Evolutionary conservation across 805 yeast genomes (phyloP), one percentile per base, ranked within the genome.

Genomic region (Monosporozyma aerobia): DNA sequence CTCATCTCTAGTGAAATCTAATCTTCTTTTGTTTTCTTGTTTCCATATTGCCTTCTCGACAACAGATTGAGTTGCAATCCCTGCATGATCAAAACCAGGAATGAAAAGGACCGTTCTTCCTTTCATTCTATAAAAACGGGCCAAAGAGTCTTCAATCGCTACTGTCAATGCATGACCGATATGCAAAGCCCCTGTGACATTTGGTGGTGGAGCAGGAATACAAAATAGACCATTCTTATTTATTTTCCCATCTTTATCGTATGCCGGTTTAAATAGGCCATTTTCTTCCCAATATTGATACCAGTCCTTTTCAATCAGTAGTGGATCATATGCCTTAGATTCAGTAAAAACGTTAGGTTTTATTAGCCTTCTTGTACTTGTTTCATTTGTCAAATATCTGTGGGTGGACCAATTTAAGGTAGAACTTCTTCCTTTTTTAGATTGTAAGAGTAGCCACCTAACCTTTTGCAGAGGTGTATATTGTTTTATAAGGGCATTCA

Each of bases 41-140:
- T 87, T 85, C 95, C 95, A 88, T 46, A 92, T 69, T 73, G 84
- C 89, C 73, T 92, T 92, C 74, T 92, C 99, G 56, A 92, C 98
- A 58, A 94, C 97, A 16, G 96, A 86, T 73, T 92, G 99, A 8
- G 98, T 94, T 39, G 97, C 95, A 69, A 92, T 92, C 77, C 99
- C 99, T 30, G 98, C 98, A 69, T 92, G 99, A 73, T 92, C 98
- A 67, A 92, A 92, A 37, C 99, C 99, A 47, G 98, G 98, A 51
- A 92, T 68, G 71, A 85, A 94, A 56, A 92, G 74, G 5, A 90
- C 90, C 51, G 97, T 89, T 71, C 87, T 87, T 47, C 98, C 98
- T 70, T 82, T 83, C 98, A 92, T 94, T 75, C 98, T 85, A 77
- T 94, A 82, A 77, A 80, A 92, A 70, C 99, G 81, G 58, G 90